Evolutionary conservation across 129 eudicot species (phyloP), one percentile per base, ranked within the genome.

Genomic region (Oenanthe sinensis): DNA sequence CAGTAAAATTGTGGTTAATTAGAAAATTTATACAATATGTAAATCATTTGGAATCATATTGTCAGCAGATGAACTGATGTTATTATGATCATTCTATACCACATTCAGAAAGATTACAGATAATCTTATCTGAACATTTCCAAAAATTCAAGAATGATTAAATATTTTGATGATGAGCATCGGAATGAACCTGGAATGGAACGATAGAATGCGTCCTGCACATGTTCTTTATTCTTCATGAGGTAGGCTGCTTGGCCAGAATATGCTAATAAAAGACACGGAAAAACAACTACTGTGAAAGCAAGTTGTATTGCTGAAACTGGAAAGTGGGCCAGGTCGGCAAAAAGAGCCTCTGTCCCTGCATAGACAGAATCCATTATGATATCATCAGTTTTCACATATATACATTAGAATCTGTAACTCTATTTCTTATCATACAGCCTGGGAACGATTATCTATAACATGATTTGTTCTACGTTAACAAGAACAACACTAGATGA

Each of bases 171-270:
- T 44, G 37, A 11, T 72, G 77, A 46, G 26, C 6, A 74, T 74
- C 60, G 63, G 33, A 68, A 77, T 39, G 79, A 75, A 91, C 98
- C 98, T 87, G 98, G 98, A 75, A 94, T 94, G 77, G 98, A 94
- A 74, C 89, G 97, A 84, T 94, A 94, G 84, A 94, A 94, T 37
- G 98, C 96, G 85, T 94, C 96, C 8, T 14, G 1, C 40, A 82
- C 97, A 82, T 94, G 97, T 5, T 91, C 96, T 80, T 84, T 82
- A 77, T 94, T 88, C 78, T 91, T 72, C 87, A 88, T 87, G 80
- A 94, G 97, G 83, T 94, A 94, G 15, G 98, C 98, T 50, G 98
- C 98, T 85, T 94, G 98, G 43, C 98, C 98, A 71, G 88, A 85
- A 87, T 94, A 94, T 33, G 98, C 97, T 81, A 94, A 58, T 81